These are phyloP conservation scores for Cryptosporidium meleagridis DNA, from an alignment of 169 alveolate species.

Conservation along the genomic window DNA sequence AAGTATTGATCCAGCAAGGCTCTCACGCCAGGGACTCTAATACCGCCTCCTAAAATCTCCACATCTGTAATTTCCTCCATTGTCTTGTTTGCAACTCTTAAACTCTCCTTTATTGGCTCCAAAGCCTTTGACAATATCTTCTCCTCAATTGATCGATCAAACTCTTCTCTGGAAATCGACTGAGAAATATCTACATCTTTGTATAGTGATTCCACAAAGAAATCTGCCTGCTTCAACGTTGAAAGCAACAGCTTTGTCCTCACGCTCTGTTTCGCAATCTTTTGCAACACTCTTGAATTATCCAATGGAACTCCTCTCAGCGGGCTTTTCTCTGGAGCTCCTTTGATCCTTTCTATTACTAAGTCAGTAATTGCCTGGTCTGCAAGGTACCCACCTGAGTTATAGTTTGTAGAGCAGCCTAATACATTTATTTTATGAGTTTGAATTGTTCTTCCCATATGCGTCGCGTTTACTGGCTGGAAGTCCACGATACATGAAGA, in stretches of 20 bases:
- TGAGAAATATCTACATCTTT: constrained; percentile 68
- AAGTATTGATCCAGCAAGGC: constrained; percentile 76
- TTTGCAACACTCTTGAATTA: constrained; percentile 46
- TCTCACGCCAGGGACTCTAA: constrained; percentile 82
- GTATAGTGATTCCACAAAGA: constrained; percentile 57
- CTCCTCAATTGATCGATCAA: constrained; percentile 77
- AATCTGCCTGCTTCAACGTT: constrained; percentile 60
- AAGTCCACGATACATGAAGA: constrained; percentile 66
- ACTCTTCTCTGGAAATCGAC: constrained; percentile 77
- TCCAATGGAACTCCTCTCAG: constrained; percentile 53
- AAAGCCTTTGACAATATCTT: constrained; percentile 66
- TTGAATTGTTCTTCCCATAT: constrained; percentile 48
- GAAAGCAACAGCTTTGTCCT: constrained; percentile 65
- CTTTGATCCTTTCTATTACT: constrained; percentile 19
- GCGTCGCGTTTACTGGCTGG: constrained; percentile 37
- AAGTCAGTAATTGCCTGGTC: constrained; percentile 37
- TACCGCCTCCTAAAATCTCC: constrained; percentile 85
- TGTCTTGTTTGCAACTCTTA: constrained; percentile 76
- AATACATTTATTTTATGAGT: constrained; percentile 49
- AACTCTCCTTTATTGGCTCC: constrained; percentile 78
- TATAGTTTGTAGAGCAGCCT: constrained; percentile 50
- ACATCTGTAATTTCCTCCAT: constrained; percentile 76
- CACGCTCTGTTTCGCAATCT: constrained; percentile 59
- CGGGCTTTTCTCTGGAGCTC: constrained; percentile 27
- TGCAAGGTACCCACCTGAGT: constrained; percentile 60